phyloP scores from a whole-genome alignment of 768 basidiomycete species.

The Kwoniella mangroviensis region DNA sequence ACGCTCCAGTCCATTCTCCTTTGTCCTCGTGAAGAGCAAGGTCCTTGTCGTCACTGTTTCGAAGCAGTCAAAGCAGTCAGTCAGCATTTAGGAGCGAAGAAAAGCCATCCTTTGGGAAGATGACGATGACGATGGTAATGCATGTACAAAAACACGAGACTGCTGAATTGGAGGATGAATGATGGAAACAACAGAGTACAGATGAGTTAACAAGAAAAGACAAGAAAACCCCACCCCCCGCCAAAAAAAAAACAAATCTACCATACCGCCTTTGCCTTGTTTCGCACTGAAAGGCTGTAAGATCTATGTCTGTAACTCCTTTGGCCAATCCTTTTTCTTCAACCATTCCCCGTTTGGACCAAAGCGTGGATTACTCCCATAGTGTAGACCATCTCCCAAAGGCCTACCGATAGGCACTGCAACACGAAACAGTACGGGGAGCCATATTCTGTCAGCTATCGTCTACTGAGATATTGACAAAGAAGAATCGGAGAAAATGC shows the following conservation, averaged over 20 bases:
- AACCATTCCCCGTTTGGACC: constrained; percentile 56
- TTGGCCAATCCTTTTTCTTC: constrained; percentile 54
- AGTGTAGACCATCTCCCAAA: constrained; percentile 54
- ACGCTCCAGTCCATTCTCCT: too few relatives aligned
- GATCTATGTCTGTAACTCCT: constrained; percentile 17
- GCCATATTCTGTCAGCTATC: too few relatives aligned
- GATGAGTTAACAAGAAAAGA: not conserved
- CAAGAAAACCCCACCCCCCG: too few relatives aligned
- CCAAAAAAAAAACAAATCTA: not conserved
- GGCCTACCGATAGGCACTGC: constrained; percentile 53
- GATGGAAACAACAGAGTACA: too few relatives aligned
- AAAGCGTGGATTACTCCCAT: constrained; percentile 51
- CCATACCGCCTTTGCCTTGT: not conserved
- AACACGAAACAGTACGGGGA: constrained; percentile 6
- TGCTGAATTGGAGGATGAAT: not conserved
- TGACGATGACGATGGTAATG: not conserved
- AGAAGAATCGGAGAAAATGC: not conserved
- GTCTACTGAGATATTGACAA: not conserved
- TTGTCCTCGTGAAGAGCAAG: too few relatives aligned
- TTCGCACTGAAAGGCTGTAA: not conserved
- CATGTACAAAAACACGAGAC: not conserved
- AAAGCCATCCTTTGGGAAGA: not conserved
- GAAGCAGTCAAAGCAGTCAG: not conserved
- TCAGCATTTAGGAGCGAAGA: not conserved
- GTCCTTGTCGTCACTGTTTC: not conserved